A percentile compares a stretch with the other conserved stretches of the same genome.
phyloP scores from a whole-genome alignment of 2,329 filamentous ascomycete species.

The Calonectria montana region DNA sequence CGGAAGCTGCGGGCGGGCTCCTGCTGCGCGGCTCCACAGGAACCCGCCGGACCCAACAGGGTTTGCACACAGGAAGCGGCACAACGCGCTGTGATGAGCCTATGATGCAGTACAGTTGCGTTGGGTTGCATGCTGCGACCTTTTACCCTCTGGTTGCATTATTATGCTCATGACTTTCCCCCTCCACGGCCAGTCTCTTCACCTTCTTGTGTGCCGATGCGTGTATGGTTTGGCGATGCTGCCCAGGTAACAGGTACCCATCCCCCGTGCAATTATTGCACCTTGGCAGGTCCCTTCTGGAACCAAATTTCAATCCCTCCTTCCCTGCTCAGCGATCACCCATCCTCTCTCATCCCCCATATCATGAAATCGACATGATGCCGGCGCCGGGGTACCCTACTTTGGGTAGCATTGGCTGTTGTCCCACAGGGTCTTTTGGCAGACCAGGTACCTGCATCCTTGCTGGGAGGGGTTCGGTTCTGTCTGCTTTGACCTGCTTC shows the following conservation, averaged over 20 bases:
- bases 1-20: slow-evolving; percentile 4
- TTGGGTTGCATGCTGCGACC: background rate
- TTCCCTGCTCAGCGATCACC: background rate
- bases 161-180: background rate
- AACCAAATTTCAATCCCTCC: background rate
- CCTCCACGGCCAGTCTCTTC: background rate
- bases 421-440: slow-evolving; percentile 5
- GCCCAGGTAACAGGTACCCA: background rate
- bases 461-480: background rate
- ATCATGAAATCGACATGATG: background rate
- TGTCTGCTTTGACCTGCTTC: background rate
- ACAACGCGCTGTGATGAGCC: slow-evolving; percentile 1
- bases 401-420: background rate
- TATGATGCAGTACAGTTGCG: slow-evolving; percentile 6
- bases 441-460: slow-evolving; percentile 10
- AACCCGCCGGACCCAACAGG: slow-evolving; percentile 12
- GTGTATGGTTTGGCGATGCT: background rate
- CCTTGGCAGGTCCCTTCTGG: slow-evolving; percentile 3
- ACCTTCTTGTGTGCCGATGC: background rate
- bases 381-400: background rate
- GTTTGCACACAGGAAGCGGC: slow-evolving; percentile 5
- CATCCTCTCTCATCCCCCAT: background rate
- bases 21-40: slow-evolving; percentile 14
- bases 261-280: background rate
- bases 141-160: background rate